phyloP scores from a whole-genome alignment of 1,139 yeast genomes.

The Pichia sp. region DNA sequence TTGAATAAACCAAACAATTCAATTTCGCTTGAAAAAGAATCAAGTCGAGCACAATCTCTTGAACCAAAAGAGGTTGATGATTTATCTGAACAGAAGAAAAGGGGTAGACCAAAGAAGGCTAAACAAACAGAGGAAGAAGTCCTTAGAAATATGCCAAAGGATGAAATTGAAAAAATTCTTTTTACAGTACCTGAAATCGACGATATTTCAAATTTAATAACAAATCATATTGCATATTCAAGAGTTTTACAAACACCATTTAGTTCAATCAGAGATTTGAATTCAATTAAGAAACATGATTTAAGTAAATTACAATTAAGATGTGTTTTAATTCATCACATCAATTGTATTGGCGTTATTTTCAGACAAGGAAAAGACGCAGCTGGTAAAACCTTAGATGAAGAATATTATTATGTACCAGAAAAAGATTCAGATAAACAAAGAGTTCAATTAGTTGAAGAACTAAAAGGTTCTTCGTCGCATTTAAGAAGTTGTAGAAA shows the following conservation, averaged over 20 bases:
- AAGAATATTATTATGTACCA: slow-evolving; percentile 84
- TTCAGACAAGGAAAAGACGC: slow-evolving; percentile 91
- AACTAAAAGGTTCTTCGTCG: slow-evolving; percentile 68
- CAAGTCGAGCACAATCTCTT: background rate
- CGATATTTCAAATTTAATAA: slow-evolving; percentile 57
- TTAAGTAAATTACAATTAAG: slow-evolving; percentile 31
- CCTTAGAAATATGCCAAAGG: slow-evolving; percentile 16
- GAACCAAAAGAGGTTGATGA: background rate
- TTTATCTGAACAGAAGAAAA: slow-evolving; percentile 7
- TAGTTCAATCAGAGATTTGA: slow-evolving; percentile 48
- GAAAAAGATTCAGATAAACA: slow-evolving; percentile 71
- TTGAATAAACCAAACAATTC: too few species aligned
- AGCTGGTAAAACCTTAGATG: slow-evolving; percentile 89
- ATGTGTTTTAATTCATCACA: slow-evolving; percentile 38
- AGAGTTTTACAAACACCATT: slow-evolving; percentile 78
- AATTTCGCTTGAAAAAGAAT: too few species aligned
- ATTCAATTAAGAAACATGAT: slow-evolving; percentile 46
- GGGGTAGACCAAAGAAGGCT: slow-evolving; percentile 15
- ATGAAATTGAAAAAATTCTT: slow-evolving; percentile 19
- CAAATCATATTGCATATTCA: slow-evolving; percentile 86
- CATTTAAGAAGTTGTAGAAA: slow-evolving; percentile 79
- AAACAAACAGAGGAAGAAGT: slow-evolving; percentile 15
- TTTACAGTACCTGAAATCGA: slow-evolving; percentile 35
- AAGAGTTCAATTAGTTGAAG: slow-evolving; percentile 63
- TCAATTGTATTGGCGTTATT: slow-evolving; percentile 71